phyloP scores from a whole-genome alignment of 1,139 yeast species.

The Suhomyces ambrosiae region DNA sequence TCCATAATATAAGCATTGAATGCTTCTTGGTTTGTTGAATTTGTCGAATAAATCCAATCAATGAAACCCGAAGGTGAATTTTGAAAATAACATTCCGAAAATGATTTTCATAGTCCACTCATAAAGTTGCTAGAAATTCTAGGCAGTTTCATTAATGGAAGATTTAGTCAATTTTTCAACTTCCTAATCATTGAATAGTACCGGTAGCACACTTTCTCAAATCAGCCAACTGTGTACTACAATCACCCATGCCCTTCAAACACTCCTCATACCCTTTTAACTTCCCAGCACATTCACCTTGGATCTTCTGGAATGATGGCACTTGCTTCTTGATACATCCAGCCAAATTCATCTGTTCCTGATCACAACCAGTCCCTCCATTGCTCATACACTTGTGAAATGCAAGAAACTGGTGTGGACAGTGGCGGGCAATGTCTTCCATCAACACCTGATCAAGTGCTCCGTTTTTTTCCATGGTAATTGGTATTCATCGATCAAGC shows the following conservation, averaged over 20 bases:
- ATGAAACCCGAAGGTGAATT: too few relatives aligned
- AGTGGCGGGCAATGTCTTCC: slow-evolving; percentile 63
- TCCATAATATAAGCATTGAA: too few relatives aligned
- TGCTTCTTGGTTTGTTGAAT: too few relatives aligned
- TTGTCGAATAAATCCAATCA: too few relatives aligned
- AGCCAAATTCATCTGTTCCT: slow-evolving; percentile 54
- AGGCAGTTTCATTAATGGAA: too few relatives aligned
- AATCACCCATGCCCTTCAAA: slow-evolving; percentile 39
- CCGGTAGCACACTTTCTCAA: slow-evolving; percentile 40
- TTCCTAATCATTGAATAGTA: too few relatives aligned
- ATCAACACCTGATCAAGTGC: slow-evolving; percentile 56
- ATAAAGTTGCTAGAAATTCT: too few relatives aligned
- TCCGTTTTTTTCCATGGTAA: slow-evolving; percentile 13
- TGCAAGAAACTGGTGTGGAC: slow-evolving; percentile 65
- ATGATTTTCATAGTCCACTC: too few relatives aligned
- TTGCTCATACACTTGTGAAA: slow-evolving; percentile 65
- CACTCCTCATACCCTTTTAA: slow-evolving; percentile 65
- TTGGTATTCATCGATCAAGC: background rate
- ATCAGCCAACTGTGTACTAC: slow-evolving; percentile 28
- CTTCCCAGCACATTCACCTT: slow-evolving; percentile 55
- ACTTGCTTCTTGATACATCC: slow-evolving; percentile 59
- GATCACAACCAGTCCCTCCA: slow-evolving; percentile 47
- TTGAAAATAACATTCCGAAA: too few relatives aligned
- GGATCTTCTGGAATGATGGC: slow-evolving; percentile 66
- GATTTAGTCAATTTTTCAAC: too few relatives aligned